Conservation (phyloP, 2,329 filamentous ascomycete genomes). For the Alternaria sp. region DNA sequence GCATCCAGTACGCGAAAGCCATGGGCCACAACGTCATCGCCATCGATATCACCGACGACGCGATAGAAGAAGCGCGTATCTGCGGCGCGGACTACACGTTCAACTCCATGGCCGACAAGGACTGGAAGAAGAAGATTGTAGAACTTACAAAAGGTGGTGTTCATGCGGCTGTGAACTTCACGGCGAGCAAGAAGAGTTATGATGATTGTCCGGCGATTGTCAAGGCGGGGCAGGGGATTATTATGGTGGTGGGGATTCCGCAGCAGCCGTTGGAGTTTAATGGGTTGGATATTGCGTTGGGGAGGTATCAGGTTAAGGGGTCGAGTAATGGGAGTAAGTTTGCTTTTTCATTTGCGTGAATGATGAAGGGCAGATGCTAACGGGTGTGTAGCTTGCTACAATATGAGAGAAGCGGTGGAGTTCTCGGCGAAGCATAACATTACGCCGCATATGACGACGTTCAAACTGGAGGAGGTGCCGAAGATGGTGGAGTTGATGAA, state of each 20-base stretch:
- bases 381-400: conserved; percentile 46
- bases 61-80: conserved; percentile 37
- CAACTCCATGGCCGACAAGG: conserved; percentile 36
- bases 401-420: conserved; percentile 43
- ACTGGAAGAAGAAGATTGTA: conserved; percentile 37
- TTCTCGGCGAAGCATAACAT: conserved; percentile 44
- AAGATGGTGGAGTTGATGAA: conserved; percentile 47
- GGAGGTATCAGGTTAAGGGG: conserved; percentile 35
- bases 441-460: conserved; percentile 36
- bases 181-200: conserved; percentile 40
- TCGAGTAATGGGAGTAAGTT: conserved; percentile 44
- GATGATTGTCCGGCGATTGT: conserved; percentile 42
- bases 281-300: conserved; percentile 41
- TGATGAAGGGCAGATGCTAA: conserved; percentile 36
- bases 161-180: conserved; percentile 42
- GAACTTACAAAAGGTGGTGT: conserved; percentile 39
- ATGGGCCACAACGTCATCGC: conserved; percentile 43
- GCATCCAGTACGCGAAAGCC: conserved; percentile 42
- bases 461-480: conserved; percentile 40
- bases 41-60: conserved; percentile 37
- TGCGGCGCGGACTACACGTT: conserved; percentile 42
- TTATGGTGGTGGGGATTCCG: conserved; percentile 46
- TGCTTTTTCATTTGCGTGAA: background rate
- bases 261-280: conserved; percentile 39
- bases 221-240: conserved; percentile 35